Evolutionary conservation across 345 rosid genomes (phyloP), one percentile per base, ranked within the genome.

Genomic region (Camelina laxa): DNA sequence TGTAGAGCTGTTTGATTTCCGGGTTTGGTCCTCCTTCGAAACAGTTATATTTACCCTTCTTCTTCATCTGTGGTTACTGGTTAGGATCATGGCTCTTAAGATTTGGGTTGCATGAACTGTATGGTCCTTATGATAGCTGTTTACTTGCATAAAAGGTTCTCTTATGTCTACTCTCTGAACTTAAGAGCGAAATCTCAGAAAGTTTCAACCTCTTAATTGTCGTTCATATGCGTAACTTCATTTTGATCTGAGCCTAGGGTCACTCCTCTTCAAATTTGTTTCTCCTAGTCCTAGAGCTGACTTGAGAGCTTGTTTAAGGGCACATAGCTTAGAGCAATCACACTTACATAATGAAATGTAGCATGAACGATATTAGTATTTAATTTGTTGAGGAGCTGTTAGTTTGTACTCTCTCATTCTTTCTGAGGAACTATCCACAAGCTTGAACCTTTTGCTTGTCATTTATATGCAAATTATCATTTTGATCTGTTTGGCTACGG

Each of bases 21-120:
- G 93, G 97, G 44, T 87, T 88, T 69, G 90, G 93, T 68, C 70
- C 44, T 38, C 5, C 6, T 39, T 11, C 1, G 15, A 39, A 39
- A 16, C 80, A 85, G 87, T 83, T 76, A 50, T 65, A 14, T 39
- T 55, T 51, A 20, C 14, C 57, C 27, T 69, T 69, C 55, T 24
- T 27, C 6, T 24, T 55, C 4, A 15, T 54, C 70, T 49, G 17
- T 66, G 19, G 42, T 31, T 33, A 0, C 20, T 57, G 12, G 6
- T 65, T 30, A 42, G 22, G 15, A 0, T 20, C 27, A 10, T 49
- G 10, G 15, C 22, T 50, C 14, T 50, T 50, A 14, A 50, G 4
- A 50, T 50, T 50, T 4, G 27, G 20, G 27, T 22, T 2, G 24
- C 24, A 22, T 22, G 24, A 22, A 22, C 24, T 24, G 27, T 24